Conservation (phyloP, 768 basidiomycete species). For the Suillus placidus region DNA sequence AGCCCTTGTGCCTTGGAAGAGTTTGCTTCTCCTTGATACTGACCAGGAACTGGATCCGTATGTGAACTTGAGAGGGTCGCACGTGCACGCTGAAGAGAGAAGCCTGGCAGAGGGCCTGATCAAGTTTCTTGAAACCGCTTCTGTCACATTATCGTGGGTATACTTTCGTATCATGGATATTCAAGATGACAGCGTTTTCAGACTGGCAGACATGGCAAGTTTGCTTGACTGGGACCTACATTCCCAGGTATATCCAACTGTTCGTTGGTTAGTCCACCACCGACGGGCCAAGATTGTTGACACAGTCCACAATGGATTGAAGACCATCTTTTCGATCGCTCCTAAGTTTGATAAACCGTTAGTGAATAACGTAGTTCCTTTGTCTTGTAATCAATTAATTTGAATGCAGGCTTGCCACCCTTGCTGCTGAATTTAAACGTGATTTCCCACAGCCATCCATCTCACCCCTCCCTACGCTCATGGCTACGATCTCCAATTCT, state of each 20-base stretch:
- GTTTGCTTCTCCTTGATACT: constrained; percentile 74
- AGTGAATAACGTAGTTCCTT: constrained; percentile 31
- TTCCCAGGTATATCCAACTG: constrained; percentile 84
- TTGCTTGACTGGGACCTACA: constrained; percentile 84
- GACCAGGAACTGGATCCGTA: constrained; percentile 59
- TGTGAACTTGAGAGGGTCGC: constrained; percentile 58
- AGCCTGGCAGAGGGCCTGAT: constrained; percentile 70
- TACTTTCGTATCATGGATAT: background rate
- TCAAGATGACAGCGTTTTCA: constrained; percentile 28
- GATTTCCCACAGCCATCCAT: constrained; percentile 62
- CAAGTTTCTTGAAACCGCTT: constrained; percentile 73
- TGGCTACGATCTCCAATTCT: constrained; percentile 74
- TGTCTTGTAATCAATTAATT: constrained; percentile 12
- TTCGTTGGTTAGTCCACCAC: constrained; percentile 90
- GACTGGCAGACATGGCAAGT: constrained; percentile 78
- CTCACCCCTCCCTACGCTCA: constrained; percentile 71
- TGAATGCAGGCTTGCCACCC: constrained; percentile 33
- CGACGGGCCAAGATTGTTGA: constrained; percentile 90
- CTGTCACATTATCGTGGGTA: constrained; percentile 76
- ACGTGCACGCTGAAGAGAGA: constrained; percentile 65
- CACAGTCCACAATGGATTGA: constrained; percentile 73
- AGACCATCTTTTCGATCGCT: constrained; percentile 81
- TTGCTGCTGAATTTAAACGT: constrained; percentile 62
- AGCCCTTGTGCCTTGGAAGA: constrained; percentile 88
- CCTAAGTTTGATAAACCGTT: constrained; percentile 63